Evolutionary conservation across 208 protist genomes (phyloP).

Genomic region (Herpetomonas samuelpessoai): DNA sequence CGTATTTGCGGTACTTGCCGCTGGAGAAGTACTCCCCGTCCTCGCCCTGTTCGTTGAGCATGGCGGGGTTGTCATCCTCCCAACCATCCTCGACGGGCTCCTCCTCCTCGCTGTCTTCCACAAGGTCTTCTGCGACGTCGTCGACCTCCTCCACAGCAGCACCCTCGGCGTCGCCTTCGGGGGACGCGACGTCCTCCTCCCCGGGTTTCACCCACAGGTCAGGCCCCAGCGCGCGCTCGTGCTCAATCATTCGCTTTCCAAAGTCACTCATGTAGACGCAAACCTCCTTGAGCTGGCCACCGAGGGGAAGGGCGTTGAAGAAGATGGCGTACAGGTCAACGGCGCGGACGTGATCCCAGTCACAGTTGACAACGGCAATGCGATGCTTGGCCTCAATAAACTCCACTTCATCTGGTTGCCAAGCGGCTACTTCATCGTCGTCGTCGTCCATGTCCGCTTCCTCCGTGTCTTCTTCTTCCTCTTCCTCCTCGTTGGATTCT

Average conservation of each 20-base stretch:
- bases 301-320: constrained; percentile 93
- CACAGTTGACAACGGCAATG: constrained; percentile 94
- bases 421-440: constrained; percentile 71
- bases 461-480: constrained; percentile 24
- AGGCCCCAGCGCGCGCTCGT: constrained; percentile 77
- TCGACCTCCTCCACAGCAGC: constrained; percentile 20
- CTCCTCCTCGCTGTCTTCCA: constrained; percentile 23
- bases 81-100: constrained; percentile 57
- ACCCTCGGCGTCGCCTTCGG: constrained; percentile 2
- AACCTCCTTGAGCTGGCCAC: constrained; percentile 89
- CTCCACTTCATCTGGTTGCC: constrained; percentile 74
- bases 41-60: constrained; percentile 76
- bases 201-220: constrained; percentile 77
- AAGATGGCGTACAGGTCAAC: constrained; percentile 96
- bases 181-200: constrained; percentile 15
- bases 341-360: constrained; percentile 95
- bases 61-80: constrained; percentile 69
- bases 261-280: constrained; percentile 95
- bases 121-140: constrained; percentile 23
- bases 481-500: constrained; percentile 5
- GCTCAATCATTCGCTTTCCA: constrained; percentile 91
- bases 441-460: constrained; percentile 22
- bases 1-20: constrained; percentile 92
- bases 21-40: constrained; percentile 88
- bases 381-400: constrained; percentile 75